Evolutionary conservation across 2,329 filamentous ascomycete genomes (phyloP).

Genomic region (Endoconidiophora polonica): DNA sequence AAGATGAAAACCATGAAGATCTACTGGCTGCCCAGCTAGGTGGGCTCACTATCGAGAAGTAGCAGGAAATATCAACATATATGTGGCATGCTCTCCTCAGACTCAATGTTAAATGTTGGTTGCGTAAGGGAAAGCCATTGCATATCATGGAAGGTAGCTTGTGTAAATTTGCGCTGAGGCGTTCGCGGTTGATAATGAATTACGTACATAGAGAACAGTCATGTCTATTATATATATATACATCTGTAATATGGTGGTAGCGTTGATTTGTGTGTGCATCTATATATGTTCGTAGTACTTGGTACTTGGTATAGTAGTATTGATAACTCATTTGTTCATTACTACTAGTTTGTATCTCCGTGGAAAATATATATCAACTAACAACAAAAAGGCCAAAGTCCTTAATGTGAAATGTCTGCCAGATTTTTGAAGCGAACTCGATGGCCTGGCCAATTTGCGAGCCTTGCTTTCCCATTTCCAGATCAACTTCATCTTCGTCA

Average conservation of each 20-base stretch:
- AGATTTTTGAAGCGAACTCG: constrained; percentile 50
- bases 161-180: not conserved
- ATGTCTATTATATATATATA: no score
- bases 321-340: not conserved
- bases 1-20: constrained; percentile 4
- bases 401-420: constrained; percentile 58
- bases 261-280: no score
- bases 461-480: constrained; percentile 47
- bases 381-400: constrained; percentile 60
- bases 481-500: constrained; percentile 52
- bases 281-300: not conserved
- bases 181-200: no score
- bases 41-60: constrained; percentile 2
- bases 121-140: not conserved
- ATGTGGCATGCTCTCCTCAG: no score
- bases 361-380: not conserved
- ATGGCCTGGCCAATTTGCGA: constrained; percentile 51
- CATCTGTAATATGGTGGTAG: no score
- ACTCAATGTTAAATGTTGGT: not conserved
- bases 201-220: not conserved
- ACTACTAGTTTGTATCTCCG: no score
- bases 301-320: not conserved
- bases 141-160: not conserved
- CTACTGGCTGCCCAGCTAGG: constrained; percentile 7
- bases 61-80: no score